Evolutionary conservation across 768 basidiomycete species (phyloP).

Genomic region (Podaxis mareebaensis): DNA sequence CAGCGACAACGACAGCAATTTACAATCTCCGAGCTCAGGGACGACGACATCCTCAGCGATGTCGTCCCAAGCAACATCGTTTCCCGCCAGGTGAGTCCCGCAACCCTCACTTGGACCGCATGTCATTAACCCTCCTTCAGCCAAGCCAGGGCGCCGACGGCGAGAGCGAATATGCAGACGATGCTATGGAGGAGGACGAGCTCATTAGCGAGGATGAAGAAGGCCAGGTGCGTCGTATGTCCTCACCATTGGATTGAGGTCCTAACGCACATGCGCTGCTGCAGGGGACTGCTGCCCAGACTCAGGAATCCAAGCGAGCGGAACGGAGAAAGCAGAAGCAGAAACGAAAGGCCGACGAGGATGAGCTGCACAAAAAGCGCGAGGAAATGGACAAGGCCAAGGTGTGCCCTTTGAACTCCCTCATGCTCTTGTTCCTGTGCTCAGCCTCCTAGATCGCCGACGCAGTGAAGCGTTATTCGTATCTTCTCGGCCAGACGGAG

Average conservation of each 20-base stretch:
- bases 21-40: constrained; percentile 40
- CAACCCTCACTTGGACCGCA: background rate
- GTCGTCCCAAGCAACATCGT: constrained; percentile 90
- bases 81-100: constrained; percentile 70
- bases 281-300: constrained; percentile 26
- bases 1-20: constrained; percentile 30
- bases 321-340: constrained; percentile 40
- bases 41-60: constrained; percentile 88
- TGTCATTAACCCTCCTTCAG: constrained; percentile 25
- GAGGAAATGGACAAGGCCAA: constrained; percentile 90
- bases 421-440: constrained; percentile 1
- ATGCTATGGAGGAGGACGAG: constrained; percentile 61
- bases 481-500: constrained; percentile 97
- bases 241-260: background rate
- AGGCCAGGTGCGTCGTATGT: constrained; percentile 29
- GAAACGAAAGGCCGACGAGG: constrained; percentile 69
- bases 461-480: constrained; percentile 95
- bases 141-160: constrained; percentile 71
- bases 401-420: constrained; percentile 35
- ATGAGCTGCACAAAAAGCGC: constrained; percentile 66
- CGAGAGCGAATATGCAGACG: constrained; percentile 73
- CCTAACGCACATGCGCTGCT: constrained; percentile 10
- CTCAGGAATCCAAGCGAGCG: constrained; percentile 32
- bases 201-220: constrained; percentile 55
- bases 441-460: constrained; percentile 67